Evolutionary conservation across 2,329 filamentous ascomycete genomes (phyloP), one percentile per base, ranked within the genome.

Genomic region (Curvularia verruculosa): DNA sequence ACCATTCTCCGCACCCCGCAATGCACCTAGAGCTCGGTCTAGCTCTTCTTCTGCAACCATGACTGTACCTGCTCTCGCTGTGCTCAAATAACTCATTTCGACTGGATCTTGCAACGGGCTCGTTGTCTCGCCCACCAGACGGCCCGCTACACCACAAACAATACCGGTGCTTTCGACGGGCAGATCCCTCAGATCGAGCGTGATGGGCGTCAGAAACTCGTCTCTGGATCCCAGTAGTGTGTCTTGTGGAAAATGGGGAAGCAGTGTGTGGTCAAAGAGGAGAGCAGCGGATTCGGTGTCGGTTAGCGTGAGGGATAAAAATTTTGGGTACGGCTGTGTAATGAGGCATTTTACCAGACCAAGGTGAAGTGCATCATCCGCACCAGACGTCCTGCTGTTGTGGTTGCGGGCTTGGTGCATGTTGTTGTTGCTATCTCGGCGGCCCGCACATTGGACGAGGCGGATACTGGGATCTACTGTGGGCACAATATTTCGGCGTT

Each of bases 151-250:
- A 26, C 95, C 94, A 66, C 93, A 97, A 3, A 99, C 92, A 56
- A 99, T 97, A 21, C 94, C 94, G 0, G 93, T 96, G 7, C 92
- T 92, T 75, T 96, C 92, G 40, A 94, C 83, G 0, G 94, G 91
- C 39, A 98, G 80, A 40, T 86, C 87, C 19, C 86, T 87, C 24
- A 99, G 83, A 68, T 98, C 92, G 3, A 99, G 83, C 56, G 92
- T 94, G 66, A 99, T 95, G 1, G 95, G 92, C 1, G 96, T 86
- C 31, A 93, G 82, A 56, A 86, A 86, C 63, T 87, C 87, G 51
- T 87, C 87, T 45, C 85, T 90, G 59, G 88, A 85, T 12, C 91
- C 92, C 0, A 96, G 85, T 1, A 98, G 80, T 0, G 91, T 85
- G 66, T 90, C 88, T 19, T 75, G 75, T 3, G 67, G 54, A 52